Evolutionary conservation across 2,329 filamentous ascomycete species (phyloP), one percentile per base, ranked within the genome.

Genomic region (Tolypocladium album): DNA sequence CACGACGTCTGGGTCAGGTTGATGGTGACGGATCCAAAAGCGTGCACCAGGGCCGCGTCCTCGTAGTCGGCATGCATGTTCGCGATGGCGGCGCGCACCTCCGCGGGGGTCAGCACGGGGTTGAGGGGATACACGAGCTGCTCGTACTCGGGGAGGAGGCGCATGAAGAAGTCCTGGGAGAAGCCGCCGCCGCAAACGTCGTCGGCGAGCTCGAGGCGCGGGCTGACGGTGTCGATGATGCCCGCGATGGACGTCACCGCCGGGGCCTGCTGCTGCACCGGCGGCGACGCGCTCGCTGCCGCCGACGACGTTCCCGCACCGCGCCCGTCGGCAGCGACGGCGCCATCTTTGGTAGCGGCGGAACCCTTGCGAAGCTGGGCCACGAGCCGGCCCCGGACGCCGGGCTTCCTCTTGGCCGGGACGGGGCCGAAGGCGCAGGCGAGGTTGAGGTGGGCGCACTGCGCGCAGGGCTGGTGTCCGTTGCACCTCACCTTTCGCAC

Each of bases 401-500:
- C 72, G 0, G 71, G 72, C 61, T 69, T 74, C 27, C 72, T 66
- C 64, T 73, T 74, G 17, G 67, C 66, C 1, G 70, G 65, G 2
- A 68, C 62, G 7, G 70, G 65, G 5, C 72, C 69, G 62, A 71
- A 74, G 61, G 71, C 67, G 62, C 72, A 75, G 1, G 67, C 59
- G 9, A 75, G 65, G 20, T 68, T 68, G 43, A 74, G 68, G 45
- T 75, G 72, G 4, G 67, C 66, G 61, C 73, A 75, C 56, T 74
- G 73, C 0, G 70, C 69, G 58, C 73, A 75, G 1, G 73, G 73
- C 50, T 64, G 63, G 24, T 61, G 60, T 60, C 70, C 70, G 55
- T 70, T 74, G 64, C 73, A 75, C 58, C 69, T 70, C 42, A 75
- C 73, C 62, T 75, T 75, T 57, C 73, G 70, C 58, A 75, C 64